Base-by-base conservation (phyloP, 441 rosid species). In the Brassica balearica region DNA sequence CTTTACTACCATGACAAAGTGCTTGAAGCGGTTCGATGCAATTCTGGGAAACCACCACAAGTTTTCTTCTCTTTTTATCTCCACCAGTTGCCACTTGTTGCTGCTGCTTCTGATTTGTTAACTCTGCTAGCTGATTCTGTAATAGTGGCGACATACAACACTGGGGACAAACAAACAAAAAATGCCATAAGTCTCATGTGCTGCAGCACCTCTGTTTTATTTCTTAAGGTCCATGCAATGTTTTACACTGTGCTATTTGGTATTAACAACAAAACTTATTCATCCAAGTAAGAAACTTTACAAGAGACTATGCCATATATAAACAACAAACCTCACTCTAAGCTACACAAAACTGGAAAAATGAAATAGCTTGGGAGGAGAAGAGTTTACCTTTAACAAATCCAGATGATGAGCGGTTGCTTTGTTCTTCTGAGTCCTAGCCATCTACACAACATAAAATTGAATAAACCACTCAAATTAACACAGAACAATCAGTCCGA, bases 21-120 rank as follows among this genome's bases (percentile, higher is more conserved):
- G 98, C 98, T 86, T 91, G 87, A 62, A 96, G 96, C 14, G 99
- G 99, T 84, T 96, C 98, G 53, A 93, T 74, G 74, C 91, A 88
- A 80, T 89, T 90, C 85, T 91, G 98, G 81, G 95, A 91, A 73
- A 94, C 89, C 76, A 94, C 89, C 68, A 91, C 86, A 80, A 93
- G 73, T 77, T 89, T 94, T 77, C 92, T 85, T 79, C 82, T 84
- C 80, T 89, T 87, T 48, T 80, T 83, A 59, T 82, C 87, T 69
- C 84, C 84, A 10, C 78, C 75, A 76, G 3, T 83, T 70, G 17
- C 75, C 67, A 32, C 65, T 15, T 71, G 77, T 25, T 61, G 79
- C 34, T 60, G 79, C 32, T 73, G 75, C 67, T 87, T 87, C 78
- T 86, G 88, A 65, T 80, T 88, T 1, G 87, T 82, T 77, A 94